Conservation (phyloP, 805 yeast species). For the Spathaspora girioi region DNA sequence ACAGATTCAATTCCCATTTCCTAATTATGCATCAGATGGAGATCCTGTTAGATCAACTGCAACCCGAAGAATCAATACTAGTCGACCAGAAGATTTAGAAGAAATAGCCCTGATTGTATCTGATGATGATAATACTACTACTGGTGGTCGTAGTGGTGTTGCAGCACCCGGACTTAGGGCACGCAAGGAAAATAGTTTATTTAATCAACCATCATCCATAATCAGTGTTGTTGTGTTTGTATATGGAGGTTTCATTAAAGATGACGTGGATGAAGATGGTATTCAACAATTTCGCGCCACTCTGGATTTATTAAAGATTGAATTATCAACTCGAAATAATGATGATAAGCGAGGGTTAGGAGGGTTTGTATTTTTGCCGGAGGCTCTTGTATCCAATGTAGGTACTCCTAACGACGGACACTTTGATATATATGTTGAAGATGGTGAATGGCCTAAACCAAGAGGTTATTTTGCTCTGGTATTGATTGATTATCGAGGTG, state of each 20-base stretch:
- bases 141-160: too few species aligned
- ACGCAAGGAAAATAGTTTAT: background rate
- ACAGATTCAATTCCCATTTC: background rate
- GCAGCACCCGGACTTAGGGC: too few species aligned
- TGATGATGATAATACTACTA: background rate
- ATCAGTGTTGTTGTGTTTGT: slow-evolving; percentile 26
- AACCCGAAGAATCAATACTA: background rate
- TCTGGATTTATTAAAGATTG: slow-evolving; percentile 33
- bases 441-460: slow-evolving; percentile 26
- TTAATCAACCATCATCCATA: slow-evolving; percentile 2
- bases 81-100: background rate
- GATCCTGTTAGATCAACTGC: background rate
- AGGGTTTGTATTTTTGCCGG: slow-evolving; percentile 8
- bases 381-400: slow-evolving; percentile 15
- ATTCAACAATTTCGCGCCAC: slow-evolving; percentile 23
- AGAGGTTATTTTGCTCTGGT: slow-evolving; percentile 38
- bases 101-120: background rate
- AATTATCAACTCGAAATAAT: slow-evolving; percentile 22
- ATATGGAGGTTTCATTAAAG: slow-evolving; percentile 36
- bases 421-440: slow-evolving; percentile 4
- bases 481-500: slow-evolving; percentile 20
- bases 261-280: background rate
- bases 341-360: background rate
- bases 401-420: slow-evolving; percentile 5
- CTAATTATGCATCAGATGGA: background rate